Base-by-base conservation (phyloP, 345 rosid genomes). In the Firmiana major region DNA sequence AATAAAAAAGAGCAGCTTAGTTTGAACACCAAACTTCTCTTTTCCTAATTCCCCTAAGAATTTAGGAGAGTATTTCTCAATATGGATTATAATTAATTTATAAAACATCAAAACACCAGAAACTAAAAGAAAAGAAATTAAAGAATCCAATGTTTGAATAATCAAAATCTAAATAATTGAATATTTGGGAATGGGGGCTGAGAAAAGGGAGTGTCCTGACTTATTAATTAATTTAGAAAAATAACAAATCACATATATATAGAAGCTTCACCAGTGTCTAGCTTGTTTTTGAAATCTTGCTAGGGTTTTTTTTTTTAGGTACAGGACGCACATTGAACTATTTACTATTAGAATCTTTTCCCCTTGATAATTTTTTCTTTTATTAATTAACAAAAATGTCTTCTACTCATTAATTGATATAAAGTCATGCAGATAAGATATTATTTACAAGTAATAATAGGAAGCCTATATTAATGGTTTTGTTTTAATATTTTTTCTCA, bases 11-110 rank as follows among this genome's bases (percentile, higher is more conserved):
- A 11, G 68, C 51, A 22, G 63, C 48, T 26, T 69, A 31, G 43
- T 48, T 77, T 55, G 80, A 77, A 80, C 57, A 24, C 36, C 26
- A 55, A 48, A 59, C 60, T 77, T 75, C 53, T 31, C 54, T 67
- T 77, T 76, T 40, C n/a, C 49, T n/a, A 19, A 49, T 75, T 12
- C 5, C 22, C 16, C 6, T 40, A 40, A 11, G 43, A 63, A 16
- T 63, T 36, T 34, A 31, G 7, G 1, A 49, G 24, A 1, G 21
- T 21, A 7, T n/a, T 55, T 55, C 60, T 55, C 60, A n/a, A 21
- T 55, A 19, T 5, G 59, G 59, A 0, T 54, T 54, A 19, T 54
- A 53, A 31, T 31, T 16, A 53, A 53, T 31, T 31, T 54, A 54
- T 54, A 17, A 40, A 10, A 73, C 13, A 7, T 13, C 17, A 24